Evolutionary conservation across 768 basidiomycete species (phyloP), one percentile per base, ranked within the genome.

Genomic region (Mycena metata): DNA sequence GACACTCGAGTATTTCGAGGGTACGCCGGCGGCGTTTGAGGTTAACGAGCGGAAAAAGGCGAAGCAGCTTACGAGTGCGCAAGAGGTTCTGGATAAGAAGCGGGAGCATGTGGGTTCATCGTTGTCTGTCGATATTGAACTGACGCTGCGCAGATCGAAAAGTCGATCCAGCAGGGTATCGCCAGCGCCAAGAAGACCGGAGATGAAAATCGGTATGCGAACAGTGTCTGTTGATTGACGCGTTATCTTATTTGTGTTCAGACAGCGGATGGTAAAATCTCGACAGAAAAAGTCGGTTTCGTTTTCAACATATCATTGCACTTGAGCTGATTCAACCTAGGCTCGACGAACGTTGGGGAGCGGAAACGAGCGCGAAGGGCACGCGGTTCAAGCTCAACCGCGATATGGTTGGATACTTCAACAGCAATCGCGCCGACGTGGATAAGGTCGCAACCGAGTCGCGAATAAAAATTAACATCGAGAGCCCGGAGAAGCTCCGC

Each of bases 311-410:
- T 15, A n/a, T 11, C n/a, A 24, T 19, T 23, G 3, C 19, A 33
- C 35, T n/a, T 43, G 17, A 12, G 15, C 36, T 59, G 16, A 11
- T 79, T 74, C 74, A 78, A 78, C 15, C 6, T 33, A 67, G 65
- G 33, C 64, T 85, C 77, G 77, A 79, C 55, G 74, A 83, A 71
- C 71, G 84, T 65, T 71, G 82, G 75, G 79, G 83, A 43, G 69
- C 77, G 39, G 76, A 81, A 72, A 79, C 79, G n/a, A 76, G 81
- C 30, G 60, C 76, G 33, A 79, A 78, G 60, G 87, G 87, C 8
- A 79, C 79, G 19, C 78, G 85, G 12, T 90, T 89, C 79, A 89
- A 89, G 75, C 79, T 89, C 33, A 88, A 88, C 64, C 79, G 88
- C 12, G 89, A 90, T 75, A 70, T 73, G 50, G 75, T 46, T 3